Evolutionary conservation across 2,329 filamentous ascomycete species (phyloP), one percentile per base, ranked within the genome.

Genomic region (Aureobasidium sp.): DNA sequence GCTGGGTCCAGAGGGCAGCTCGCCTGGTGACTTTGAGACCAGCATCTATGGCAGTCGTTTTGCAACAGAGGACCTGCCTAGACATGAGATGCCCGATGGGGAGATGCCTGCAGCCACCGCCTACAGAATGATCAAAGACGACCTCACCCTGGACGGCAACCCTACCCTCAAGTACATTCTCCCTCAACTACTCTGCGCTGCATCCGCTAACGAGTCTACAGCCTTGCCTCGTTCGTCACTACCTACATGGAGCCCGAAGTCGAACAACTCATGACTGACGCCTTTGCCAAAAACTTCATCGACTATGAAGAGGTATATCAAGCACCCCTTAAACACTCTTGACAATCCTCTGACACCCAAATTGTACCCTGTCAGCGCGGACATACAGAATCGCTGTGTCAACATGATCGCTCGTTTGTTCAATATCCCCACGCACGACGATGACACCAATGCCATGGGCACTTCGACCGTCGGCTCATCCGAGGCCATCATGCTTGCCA

Each of bases 181-280:
- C 16, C 42, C 25, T 11, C 1, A 8, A 7, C 13, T 15, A 16
- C 49, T 16, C 7, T 2, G 10, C 21, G 1, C 15, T 44, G 15
- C 25, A 39, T 9, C 5, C n/a, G 21, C 52, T 42, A 10, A 55
- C 39, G n/a, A 15, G 5, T 8, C 0, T 67, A 69, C 66, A 94
- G 90, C 75, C 77, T 97, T 69, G 92, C 93, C 36, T 92, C 88
- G 41, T 97, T 97, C 71, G 91, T 96, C 66, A 96, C 92, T 1
- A 97, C 93, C 0, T 97, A 95, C 79, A 97, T 96, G 91, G 92
- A 97, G 78, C 90, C 96, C 49, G 93, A 97, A 75, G 92, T 88
- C 25, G 92, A 97, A 78, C 91, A 95, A 76, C 89, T 97, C 76
- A 97, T 97, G 93, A 79, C 86, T 66, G 91, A 97, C 66, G 85